phyloP scores from a whole-genome alignment of 345 rosid species.

The Lepidium aucheri region DNA sequence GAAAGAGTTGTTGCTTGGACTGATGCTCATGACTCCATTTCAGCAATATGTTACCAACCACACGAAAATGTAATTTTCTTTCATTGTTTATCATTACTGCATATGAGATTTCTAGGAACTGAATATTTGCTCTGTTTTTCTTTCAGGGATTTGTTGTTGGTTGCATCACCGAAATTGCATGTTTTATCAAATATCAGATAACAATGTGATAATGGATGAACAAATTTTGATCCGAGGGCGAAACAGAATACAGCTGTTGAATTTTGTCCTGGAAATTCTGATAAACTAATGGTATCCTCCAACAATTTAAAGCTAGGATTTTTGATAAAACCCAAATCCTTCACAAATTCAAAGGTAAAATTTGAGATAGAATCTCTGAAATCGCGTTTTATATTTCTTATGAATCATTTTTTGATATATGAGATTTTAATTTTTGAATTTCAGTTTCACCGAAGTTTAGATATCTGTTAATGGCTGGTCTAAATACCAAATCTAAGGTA shows the following conservation, averaged over 20 bases:
- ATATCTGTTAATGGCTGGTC: too few species aligned
- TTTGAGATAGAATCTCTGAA: background rate
- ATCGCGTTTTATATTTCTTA: background rate
- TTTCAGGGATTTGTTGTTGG: constrained; percentile 74
- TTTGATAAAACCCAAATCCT: constrained; percentile 50
- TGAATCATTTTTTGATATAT: background rate
- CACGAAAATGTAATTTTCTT: constrained; percentile 54
- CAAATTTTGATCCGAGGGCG: constrained; percentile 41
- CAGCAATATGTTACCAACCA: constrained; percentile 62
- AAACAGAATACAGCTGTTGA: constrained; percentile 64
- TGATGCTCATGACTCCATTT: constrained; percentile 54
- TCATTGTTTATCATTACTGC: too few species aligned
- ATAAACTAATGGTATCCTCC: constrained; percentile 56
- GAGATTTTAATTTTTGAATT: background rate
- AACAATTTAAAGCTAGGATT: constrained; percentile 67
- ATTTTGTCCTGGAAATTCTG: constrained; percentile 46
- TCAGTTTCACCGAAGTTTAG: constrained; percentile 45
- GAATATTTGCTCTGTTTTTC: background rate
- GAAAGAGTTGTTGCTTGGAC: constrained; percentile 75
- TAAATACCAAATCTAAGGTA: too few species aligned
- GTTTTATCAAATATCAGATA: constrained; percentile 58
- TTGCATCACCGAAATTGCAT: constrained; percentile 54
- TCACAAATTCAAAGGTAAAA: constrained; percentile 63
- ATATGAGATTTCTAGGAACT: too few species aligned
- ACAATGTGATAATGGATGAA: constrained; percentile 41